A percentile compares a stretch with the other conserved stretches of the same genome.
Evolutionary conservation across 2,329 filamentous ascomycete species (phyloP).

Genomic region (Ilyonectria sp.): DNA sequence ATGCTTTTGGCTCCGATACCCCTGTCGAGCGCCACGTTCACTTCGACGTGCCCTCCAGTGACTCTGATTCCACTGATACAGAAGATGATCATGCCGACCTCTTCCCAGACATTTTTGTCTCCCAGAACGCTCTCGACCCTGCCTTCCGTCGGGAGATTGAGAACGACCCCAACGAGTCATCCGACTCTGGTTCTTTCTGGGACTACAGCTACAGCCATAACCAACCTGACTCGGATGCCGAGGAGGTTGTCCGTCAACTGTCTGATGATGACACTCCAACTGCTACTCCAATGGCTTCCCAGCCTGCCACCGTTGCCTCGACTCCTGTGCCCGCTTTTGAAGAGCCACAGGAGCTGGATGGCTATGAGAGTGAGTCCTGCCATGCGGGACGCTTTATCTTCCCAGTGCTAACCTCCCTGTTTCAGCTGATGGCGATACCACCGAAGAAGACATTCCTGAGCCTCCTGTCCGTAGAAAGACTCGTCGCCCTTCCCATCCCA

Average conservation of each 20-base stretch:
- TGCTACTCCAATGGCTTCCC: constrained; percentile 58
- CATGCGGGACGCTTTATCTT: constrained; percentile 28
- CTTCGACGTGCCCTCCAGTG: constrained; percentile 78
- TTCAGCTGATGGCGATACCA: constrained; percentile 73
- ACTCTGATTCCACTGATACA: constrained; percentile 76
- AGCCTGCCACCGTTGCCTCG: constrained; percentile 43
- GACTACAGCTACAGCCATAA: constrained; percentile 69
- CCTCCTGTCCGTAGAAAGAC: constrained; percentile 65
- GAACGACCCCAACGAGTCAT: constrained; percentile 73
- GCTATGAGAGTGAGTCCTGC: constrained; percentile 71
- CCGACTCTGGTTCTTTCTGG: constrained; percentile 74
- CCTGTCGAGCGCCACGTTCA: constrained; percentile 76
- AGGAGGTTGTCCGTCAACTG: constrained; percentile 55
- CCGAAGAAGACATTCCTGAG: constrained; percentile 71
- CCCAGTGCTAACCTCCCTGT: constrained; percentile 56
- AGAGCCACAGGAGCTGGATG: constrained; percentile 63
- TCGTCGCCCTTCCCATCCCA: constrained; percentile 56
- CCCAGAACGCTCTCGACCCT: constrained; percentile 81
- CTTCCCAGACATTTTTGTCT: constrained; percentile 84
- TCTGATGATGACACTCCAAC: constrained; percentile 60
- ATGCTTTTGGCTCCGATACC: constrained; percentile 59
- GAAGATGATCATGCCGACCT: constrained; percentile 75
- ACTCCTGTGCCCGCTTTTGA: constrained; percentile 51
- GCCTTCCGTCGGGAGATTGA: constrained; percentile 82
- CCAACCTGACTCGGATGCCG: constrained; percentile 59